Evolutionary conservation across 2,329 filamentous ascomycete species (phyloP).

Genomic region (Venturia effusa): DNA sequence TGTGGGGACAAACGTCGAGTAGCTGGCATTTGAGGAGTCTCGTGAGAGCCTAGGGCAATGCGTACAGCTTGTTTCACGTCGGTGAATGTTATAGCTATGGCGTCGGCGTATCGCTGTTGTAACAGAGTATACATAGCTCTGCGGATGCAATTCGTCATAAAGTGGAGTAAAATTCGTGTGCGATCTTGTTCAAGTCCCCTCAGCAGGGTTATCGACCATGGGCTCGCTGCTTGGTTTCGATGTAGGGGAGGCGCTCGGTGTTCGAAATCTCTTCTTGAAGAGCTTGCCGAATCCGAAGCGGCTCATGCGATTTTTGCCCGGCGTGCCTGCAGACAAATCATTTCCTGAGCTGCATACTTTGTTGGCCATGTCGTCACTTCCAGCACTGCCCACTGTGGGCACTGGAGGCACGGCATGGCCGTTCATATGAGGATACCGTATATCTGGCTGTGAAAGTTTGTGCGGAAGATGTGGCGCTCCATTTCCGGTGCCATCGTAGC

Average conservation of each 20-base stretch:
- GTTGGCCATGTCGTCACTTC: neutral
- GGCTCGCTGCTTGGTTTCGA: neutral
- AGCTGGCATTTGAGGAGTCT: neutral
- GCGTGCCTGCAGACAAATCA: neutral
- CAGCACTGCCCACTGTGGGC: neutral
- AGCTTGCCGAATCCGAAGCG: constrained; percentile 6
- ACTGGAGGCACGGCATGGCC: constrained; percentile 2
- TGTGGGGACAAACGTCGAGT: neutral
- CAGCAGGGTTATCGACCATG: neutral
- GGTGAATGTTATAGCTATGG: neutral
- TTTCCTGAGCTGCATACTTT: constrained; percentile 1
- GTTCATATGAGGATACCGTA: constrained; percentile 1
- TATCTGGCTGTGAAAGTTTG: neutral
- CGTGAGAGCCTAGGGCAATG: neutral
- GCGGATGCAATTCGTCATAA: neutral
- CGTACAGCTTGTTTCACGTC: neutral
- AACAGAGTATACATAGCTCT: neutral
- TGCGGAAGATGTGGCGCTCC: neutral
- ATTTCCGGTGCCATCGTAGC: neutral
- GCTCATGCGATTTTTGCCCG: constrained; percentile 2
- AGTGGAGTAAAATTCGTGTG: neutral
- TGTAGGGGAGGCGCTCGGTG: neutral
- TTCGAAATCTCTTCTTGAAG: constrained; percentile 5
- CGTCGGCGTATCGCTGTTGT: neutral
- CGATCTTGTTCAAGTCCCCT: neutral